Conservation (phyloP, 805 yeast species). For the Suhomyces sp. region DNA sequence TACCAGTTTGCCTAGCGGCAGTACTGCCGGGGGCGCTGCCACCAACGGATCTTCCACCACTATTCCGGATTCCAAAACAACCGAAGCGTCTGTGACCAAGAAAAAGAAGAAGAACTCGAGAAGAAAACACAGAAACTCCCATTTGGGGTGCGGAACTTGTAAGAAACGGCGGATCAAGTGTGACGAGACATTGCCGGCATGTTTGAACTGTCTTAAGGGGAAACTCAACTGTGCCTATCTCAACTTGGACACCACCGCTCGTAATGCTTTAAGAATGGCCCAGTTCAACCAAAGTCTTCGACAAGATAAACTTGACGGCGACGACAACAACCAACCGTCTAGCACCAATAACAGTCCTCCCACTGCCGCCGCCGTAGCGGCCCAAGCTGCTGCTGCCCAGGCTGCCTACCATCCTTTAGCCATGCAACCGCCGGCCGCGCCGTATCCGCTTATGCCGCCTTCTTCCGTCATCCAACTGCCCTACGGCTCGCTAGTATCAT, state of each 20-base stretch:
- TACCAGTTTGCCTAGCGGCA: neutral
- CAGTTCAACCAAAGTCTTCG: conserved; percentile 41
- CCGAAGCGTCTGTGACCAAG: conserved; percentile 12
- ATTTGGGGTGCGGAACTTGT: conserved; percentile 71
- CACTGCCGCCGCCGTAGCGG: conserved; percentile 3
- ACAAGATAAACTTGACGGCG: conserved; percentile 18
- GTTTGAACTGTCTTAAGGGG: conserved; percentile 53
- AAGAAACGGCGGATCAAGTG: conserved; percentile 62
- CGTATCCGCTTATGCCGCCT: neutral
- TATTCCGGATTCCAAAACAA: conserved; percentile 4
- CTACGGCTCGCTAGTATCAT: conserved; percentile 8
- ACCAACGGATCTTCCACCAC: conserved; percentile 4
- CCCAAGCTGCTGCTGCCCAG: neutral
- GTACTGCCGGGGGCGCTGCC: conserved; percentile 3
- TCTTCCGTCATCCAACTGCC: conserved; percentile 6
- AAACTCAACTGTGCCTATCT: conserved; percentile 49
- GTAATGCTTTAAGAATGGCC: conserved; percentile 49
- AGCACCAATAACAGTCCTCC: neutral
- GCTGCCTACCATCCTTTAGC: neutral
- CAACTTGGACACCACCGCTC: conserved; percentile 45
- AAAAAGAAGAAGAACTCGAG: conserved; percentile 48
- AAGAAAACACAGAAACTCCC: conserved; percentile 65
- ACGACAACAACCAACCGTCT: neutral
- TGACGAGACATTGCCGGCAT: conserved; percentile 60
- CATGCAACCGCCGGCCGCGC: neutral